Evolutionary conservation across 179 eudicot genomes (phyloP).

Genomic region (Drosera spatulata): DNA sequence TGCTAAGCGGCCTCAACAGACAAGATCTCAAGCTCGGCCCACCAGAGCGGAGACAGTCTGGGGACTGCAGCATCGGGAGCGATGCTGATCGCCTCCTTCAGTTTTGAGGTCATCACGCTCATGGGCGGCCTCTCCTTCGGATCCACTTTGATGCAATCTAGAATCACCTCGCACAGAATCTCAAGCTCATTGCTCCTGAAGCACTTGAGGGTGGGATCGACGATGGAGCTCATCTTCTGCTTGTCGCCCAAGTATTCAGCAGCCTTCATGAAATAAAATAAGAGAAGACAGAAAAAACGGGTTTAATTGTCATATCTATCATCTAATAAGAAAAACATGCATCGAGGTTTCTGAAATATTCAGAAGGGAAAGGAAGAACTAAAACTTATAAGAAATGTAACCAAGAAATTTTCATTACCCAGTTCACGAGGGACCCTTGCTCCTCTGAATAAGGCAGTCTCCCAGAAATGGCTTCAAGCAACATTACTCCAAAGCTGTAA

Average conservation of each 20-base stretch:
- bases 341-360: not conserved
- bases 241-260: constrained; percentile 36
- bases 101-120: constrained; percentile 31
- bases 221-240: constrained; percentile 21
- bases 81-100: constrained; percentile 42
- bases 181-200: constrained; percentile 66
- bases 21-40: constrained; percentile 86
- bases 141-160: constrained; percentile 45
- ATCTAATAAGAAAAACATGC: not conserved
- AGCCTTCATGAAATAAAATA: constrained; percentile 31
- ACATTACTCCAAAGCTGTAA: constrained; percentile 56
- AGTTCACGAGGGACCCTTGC: constrained; percentile 47
- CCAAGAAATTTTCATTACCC: constrained; percentile 31
- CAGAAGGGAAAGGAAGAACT: not conserved
- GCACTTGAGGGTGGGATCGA: constrained; percentile 61
- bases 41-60: constrained; percentile 45
- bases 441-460: constrained; percentile 58
- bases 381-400: not conserved
- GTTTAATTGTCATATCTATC: no score
- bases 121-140: constrained; percentile 53
- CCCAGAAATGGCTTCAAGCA: constrained; percentile 86
- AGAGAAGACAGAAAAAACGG: no score
- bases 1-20: constrained; percentile 61
- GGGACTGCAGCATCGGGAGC: constrained; percentile 76
- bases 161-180: constrained; percentile 50